Evolutionary conservation across 192 early-diverging fungal species (phyloP), one percentile per base, ranked within the genome.

Genomic region (Podila horticola): DNA sequence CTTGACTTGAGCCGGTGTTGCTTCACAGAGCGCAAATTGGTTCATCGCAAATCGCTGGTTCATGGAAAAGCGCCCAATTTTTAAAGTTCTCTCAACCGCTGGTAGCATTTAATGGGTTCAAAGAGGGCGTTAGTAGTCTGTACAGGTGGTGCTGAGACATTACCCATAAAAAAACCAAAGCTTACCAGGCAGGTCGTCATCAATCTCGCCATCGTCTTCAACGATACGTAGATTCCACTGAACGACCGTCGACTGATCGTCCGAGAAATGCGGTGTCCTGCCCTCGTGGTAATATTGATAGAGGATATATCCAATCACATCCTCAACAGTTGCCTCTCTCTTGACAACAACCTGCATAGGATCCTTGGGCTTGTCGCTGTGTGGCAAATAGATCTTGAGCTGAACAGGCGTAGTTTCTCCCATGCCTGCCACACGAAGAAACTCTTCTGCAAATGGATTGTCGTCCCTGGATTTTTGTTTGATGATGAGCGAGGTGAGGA

Each of bases 131-230:
- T 34, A 41, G 49, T 48, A 67, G 36, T 19, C 13, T 28, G 22
- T 12, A 30, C 31, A 26, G 28, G 50, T 22, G n/a, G 28, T 34
- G n/a, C 50, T 20, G 13, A 11, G 41, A 59, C 4, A 41, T 19
- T 4, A 26, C 63, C 0, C 12, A 28, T 8, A 36, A 10, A 36
- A 36, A 36, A 36, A 34, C 33, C 38, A 13, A 45, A 45, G 50
- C 69, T 49, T 85, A 94, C 93, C 93, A 45, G 97, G 97, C 76
- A 99, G 93, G 82, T 99, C 96, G 38, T 98, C 96, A 73, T 99
- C 98, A 41, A 99, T 92, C 48, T 91, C 91, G 24, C 98, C 98
- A 84, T 98, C 98, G 67, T 96, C 96, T 72, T 98, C 97, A 0
- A 93, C 95, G 74, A 99, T 98, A 48, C 95, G 87, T 75, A 99